These are phyloP conservation scores for Cruciata laevipes DNA, from an alignment of 257 asterid species.

Conservation along the genomic window DNA sequence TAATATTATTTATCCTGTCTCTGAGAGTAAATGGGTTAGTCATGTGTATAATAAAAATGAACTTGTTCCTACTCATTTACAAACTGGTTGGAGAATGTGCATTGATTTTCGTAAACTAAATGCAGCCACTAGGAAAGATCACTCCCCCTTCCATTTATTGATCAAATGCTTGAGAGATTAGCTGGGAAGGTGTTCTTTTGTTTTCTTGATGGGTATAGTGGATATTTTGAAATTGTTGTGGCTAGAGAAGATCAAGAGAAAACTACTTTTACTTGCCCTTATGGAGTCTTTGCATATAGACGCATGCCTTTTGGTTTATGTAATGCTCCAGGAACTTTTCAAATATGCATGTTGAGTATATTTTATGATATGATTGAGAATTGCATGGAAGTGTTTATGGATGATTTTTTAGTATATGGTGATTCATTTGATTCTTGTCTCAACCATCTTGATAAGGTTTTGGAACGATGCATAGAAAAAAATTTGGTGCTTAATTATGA, in stretches of 20 bases:
- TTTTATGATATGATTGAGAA: background rate
- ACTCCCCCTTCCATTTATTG: slow-evolving; percentile 3
- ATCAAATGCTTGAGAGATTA: background rate
- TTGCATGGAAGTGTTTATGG: background rate
- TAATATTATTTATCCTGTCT: background rate
- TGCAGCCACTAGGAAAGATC: background rate
- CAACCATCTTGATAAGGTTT: background rate
- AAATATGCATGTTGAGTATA: background rate
- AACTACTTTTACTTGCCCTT: background rate
- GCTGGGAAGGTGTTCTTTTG: background rate
- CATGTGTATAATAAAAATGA: background rate
- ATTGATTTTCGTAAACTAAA: background rate
- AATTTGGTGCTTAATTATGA: background rate
- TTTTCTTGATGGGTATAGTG: background rate
- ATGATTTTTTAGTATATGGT: background rate
- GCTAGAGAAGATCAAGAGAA: background rate
- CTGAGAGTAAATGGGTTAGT: slow-evolving; percentile 5
- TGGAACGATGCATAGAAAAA: background rate
- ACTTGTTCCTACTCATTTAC: background rate
- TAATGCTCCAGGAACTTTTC: background rate
- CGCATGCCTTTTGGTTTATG: background rate
- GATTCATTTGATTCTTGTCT: background rate
- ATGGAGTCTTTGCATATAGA: background rate
- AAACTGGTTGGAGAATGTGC: background rate
- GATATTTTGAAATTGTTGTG: background rate